These are phyloP conservation scores for Boletellus deceptivus DNA, from an alignment of 1,284 basidiomycete species.

Conservation along the genomic window DNA sequence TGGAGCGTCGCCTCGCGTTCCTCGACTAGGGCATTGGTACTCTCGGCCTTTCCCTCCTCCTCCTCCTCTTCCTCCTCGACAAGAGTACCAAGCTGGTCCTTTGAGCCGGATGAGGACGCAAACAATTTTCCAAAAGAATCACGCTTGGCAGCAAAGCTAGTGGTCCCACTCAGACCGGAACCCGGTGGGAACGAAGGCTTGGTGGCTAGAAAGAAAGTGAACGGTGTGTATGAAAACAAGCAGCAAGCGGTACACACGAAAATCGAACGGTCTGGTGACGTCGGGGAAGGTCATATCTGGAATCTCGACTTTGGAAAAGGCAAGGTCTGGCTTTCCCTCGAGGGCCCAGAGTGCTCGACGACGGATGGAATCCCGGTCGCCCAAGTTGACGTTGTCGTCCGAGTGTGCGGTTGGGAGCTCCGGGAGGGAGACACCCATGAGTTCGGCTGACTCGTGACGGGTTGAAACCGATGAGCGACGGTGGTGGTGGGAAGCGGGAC, in stretches of 20 bases:
- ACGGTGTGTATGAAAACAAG: slow-evolving; percentile 2
- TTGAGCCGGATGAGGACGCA: slow-evolving; percentile 55
- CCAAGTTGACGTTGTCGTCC: slow-evolving; percentile 64
- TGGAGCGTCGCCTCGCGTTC: slow-evolving; percentile 11
- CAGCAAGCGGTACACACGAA: slow-evolving; percentile 46
- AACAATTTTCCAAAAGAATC: slow-evolving; percentile 75
- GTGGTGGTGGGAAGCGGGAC: slow-evolving; percentile 69
- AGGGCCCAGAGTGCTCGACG: slow-evolving; percentile 75
- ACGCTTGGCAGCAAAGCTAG: slow-evolving; percentile 55
- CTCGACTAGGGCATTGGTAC: slow-evolving; percentile 21
- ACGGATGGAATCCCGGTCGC: slow-evolving; percentile 74
- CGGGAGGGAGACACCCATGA: slow-evolving; percentile 75
- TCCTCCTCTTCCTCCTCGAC: slow-evolving; percentile 82
- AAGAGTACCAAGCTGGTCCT: slow-evolving; percentile 73
- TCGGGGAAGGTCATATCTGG: slow-evolving; percentile 66
- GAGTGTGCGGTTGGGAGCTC: slow-evolving; percentile 53
- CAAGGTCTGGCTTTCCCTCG: slow-evolving; percentile 69
- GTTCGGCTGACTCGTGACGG: slow-evolving; percentile 75
- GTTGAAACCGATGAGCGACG: slow-evolving; percentile 84
- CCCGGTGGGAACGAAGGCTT: slow-evolving; percentile 56
- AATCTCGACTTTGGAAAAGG: slow-evolving; percentile 74
- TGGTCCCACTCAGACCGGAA: slow-evolving; percentile 41
- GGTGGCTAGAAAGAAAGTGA: slow-evolving; percentile 31
- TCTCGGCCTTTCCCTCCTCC: slow-evolving; percentile 51
- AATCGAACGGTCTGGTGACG: slow-evolving; percentile 55